Percentiles rank a stretch among this genome's conserved stretches.
Conservation (phyloP, 108 stramenopile genomes). For the Schizochytrium sp. region DNA sequence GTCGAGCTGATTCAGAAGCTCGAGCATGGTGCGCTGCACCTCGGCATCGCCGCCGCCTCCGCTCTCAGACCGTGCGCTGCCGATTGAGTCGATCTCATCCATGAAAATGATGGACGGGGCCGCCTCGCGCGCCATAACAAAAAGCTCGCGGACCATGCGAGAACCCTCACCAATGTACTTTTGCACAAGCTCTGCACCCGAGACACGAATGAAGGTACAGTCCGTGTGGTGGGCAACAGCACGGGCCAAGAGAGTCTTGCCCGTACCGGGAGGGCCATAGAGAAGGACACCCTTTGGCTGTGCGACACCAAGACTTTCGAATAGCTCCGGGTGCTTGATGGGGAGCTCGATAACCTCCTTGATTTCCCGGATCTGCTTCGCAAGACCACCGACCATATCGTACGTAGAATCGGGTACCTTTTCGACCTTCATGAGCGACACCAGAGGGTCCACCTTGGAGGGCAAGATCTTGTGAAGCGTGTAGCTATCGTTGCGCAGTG, state of each 20-base stretch:
- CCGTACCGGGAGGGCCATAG: conserved; percentile 98
- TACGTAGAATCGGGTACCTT: conserved; percentile 99
- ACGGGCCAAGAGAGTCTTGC: conserved; percentile 97
- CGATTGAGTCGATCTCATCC: conserved; percentile 99
- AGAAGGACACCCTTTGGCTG: conserved; percentile 97
- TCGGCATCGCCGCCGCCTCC: conserved; percentile 88
- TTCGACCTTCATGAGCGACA: conserved; percentile 98
- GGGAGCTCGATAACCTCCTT: conserved; percentile 99
- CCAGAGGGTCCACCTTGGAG: conserved; percentile 97
- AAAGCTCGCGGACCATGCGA: conserved; percentile 98
- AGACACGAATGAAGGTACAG: conserved; percentile 98
- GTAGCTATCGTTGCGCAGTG: conserved; percentile 94
- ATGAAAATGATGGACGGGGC: conserved; percentile 98
- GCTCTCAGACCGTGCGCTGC: conserved; percentile 69
- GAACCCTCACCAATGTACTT: conserved; percentile 99
- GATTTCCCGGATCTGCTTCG: conserved; percentile 98
- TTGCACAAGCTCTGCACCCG: conserved; percentile 96
- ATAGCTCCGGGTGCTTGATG: conserved; percentile 99
- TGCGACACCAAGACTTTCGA: conserved; percentile 92
- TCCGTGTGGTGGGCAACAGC: conserved; percentile 99
- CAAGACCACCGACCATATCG: conserved; percentile 98
- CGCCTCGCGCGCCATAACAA: conserved; percentile 98
- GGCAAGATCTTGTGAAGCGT: conserved; percentile 96
- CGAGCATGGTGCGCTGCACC: conserved; percentile 98
- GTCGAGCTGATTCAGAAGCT: conserved; percentile 96